Evolutionary conservation across 768 basidiomycete species (phyloP), one percentile per base, ranked within the genome.

Genomic region (Agrocybe praecox): DNA sequence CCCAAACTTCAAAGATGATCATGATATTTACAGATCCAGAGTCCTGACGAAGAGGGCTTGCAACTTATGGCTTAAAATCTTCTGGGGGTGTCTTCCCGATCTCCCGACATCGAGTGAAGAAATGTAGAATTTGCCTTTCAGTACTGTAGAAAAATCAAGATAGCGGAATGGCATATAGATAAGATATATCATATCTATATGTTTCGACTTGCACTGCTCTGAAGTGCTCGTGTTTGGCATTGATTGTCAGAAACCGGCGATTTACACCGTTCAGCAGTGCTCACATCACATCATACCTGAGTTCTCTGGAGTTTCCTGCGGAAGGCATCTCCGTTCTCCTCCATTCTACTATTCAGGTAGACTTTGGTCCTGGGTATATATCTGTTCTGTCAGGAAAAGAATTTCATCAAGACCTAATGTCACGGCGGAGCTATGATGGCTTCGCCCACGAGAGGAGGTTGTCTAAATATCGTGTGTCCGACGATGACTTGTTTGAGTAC

Each of bases 401-500:
- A 34, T 26, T 23, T 49, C 47, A 19, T 21, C 29, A 17, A 55
- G 46, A 17, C 33, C 55, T 62, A 42, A 84, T 90, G 87, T 90
- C 92, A 59, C 84, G 81, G 73, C 83, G 90, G 69, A 94, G 91
- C 77, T 82, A 87, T 74, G 83, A 83, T 63, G 86, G 89, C 72
- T 76, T 74, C 63, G 80, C 86, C 59, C 87, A 89, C 62, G 86
- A 90, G 69, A 84, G 83, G 73, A 85, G 90, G 58, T 58, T 89
- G 59, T 88, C 89, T 62, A 88, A 87, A 69, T 82, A 90, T 74
- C 82, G 87, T 60, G 85, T 93, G 49, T 84, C 88, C 23, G 92
- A 94, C 64, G 91, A 94, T 55, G 92, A 94, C 68, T 76, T 94
- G 64, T 92, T 91, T 76, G 85, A 90, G 92, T 94, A 70, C 49